A percentile compares a stretch with the other conserved stretches of the same genome.
Conservation (phyloP, 179 eudicot species). For the Beta lomatogona region DNA sequence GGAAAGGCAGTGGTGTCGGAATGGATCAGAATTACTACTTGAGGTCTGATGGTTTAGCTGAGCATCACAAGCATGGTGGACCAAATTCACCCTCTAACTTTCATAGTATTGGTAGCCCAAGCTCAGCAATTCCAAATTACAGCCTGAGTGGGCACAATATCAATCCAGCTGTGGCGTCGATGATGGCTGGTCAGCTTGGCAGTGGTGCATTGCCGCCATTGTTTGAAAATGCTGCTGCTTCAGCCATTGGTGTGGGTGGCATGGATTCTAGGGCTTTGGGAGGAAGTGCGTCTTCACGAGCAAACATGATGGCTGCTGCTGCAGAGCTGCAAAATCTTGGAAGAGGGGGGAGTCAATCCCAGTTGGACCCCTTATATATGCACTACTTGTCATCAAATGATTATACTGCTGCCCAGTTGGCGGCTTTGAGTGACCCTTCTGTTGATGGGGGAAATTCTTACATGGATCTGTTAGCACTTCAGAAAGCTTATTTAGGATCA, state of each 20-base stretch:
- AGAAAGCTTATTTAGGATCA: slow-evolving; percentile 66
- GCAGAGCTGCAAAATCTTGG: slow-evolving; percentile 40
- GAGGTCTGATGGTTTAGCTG: slow-evolving; percentile 49
- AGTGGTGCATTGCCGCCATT: slow-evolving; percentile 47
- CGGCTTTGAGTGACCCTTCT: slow-evolving; percentile 44
- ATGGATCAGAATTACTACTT: slow-evolving; percentile 42
- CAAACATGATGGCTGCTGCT: slow-evolving; percentile 43
- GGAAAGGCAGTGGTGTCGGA: slow-evolving; percentile 32
- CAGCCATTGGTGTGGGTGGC: slow-evolving; percentile 47
- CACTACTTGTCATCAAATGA: slow-evolving; percentile 44
- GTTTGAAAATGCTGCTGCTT: slow-evolving; percentile 51
- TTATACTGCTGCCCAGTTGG: slow-evolving; percentile 44
- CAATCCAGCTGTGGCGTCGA: slow-evolving; percentile 62
- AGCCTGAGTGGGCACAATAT: slow-evolving; percentile 68
- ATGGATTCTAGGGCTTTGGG: slow-evolving; percentile 44
- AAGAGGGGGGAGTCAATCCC: slow-evolving; percentile 46
- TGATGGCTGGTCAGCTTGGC: slow-evolving; percentile 72
- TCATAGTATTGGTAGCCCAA: slow-evolving; percentile 54
- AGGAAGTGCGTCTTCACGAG: slow-evolving; percentile 38
- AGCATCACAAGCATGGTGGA: slow-evolving; percentile 54
- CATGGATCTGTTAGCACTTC: slow-evolving; percentile 62
- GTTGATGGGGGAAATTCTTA: slow-evolving; percentile 44
- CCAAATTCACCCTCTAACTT: slow-evolving; percentile 58
- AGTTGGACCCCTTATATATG: slow-evolving; percentile 45
- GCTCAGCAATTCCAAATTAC: slow-evolving; percentile 63